phyloP scores from a whole-genome alignment of 1,284 basidiomycete species.

The Golubevia pallescens region DNA sequence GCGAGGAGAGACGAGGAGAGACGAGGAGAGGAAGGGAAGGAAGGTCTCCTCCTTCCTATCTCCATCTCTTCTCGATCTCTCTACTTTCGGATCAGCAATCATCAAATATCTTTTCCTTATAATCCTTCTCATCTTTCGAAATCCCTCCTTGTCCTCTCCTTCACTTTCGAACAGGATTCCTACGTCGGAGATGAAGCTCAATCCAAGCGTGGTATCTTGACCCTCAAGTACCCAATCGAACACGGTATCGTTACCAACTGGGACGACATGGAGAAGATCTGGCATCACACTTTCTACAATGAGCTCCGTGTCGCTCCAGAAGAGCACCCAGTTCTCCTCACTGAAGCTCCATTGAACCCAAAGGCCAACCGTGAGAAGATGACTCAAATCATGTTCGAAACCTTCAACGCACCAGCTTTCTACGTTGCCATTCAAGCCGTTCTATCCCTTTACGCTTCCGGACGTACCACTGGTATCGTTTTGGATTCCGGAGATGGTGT shows the following conservation, averaged over 20 bases:
- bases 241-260: conserved; percentile 88
- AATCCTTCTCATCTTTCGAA: too few species aligned
- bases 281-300: conserved; percentile 72
- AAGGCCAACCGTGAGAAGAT: conserved; percentile 95
- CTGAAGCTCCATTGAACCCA: conserved; percentile 92
- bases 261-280: conserved; percentile 96
- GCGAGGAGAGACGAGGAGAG: conserved; percentile 72
- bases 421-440: conserved; percentile 93
- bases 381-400: conserved; percentile 96
- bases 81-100: too few species aligned
- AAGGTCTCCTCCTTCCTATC: too few species aligned
- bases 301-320: conserved; percentile 70
- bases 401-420: conserved; percentile 91
- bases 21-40: too few species aligned
- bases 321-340: conserved; percentile 91
- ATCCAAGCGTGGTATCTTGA: conserved; percentile 93
- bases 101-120: too few species aligned
- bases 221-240: conserved; percentile 75
- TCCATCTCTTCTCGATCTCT: too few species aligned
- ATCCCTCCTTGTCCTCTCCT: not conserved
- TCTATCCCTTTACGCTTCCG: conserved; percentile 87
- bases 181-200: conserved; percentile 79
- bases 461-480: conserved; percentile 90
- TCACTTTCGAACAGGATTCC: conserved; percentile 66
- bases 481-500: conserved; percentile 94